phyloP scores from a whole-genome alignment of 2,329 filamentous ascomycete species.

The Cercospora beticola region DNA sequence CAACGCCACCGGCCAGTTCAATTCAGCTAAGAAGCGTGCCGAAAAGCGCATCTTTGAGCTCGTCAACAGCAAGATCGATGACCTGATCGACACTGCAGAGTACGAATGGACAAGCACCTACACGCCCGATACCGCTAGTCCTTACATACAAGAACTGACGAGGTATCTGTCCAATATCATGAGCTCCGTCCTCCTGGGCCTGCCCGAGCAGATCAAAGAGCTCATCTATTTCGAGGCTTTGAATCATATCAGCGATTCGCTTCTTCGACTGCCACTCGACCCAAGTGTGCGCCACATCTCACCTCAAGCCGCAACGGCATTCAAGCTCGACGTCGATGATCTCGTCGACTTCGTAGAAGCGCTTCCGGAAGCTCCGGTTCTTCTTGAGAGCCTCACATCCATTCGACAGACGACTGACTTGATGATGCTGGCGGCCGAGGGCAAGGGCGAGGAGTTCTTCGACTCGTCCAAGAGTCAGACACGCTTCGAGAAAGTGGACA shows the following conservation, averaged over 20 bases:
- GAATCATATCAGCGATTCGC: conserved; percentile 73
- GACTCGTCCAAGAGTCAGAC: conserved; percentile 86
- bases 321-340: conserved; percentile 80
- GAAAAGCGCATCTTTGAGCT: conserved; percentile 98
- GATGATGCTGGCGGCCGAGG: conserved; percentile 69
- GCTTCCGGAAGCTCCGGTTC: conserved; percentile 76
- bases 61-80: conserved; percentile 97
- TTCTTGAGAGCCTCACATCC: conserved; percentile 87
- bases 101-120: conserved; percentile 80
- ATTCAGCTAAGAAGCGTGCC: conserved; percentile 87
- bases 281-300: conserved; percentile 82
- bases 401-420: conserved; percentile 88
- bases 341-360: conserved; percentile 82
- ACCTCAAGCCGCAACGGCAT: conserved; percentile 74
- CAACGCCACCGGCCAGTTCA: conserved; percentile 81
- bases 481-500: conserved; percentile 91
- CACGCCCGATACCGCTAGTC: conserved; percentile 71
- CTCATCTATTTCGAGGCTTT: conserved; percentile 97
- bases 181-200: conserved; percentile 85
- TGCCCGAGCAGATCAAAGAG: conserved; percentile 96
- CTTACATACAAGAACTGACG: conserved; percentile 94
- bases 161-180: conserved; percentile 94
- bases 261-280: conserved; percentile 66
- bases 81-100: conserved; percentile 93
- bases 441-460: conserved; percentile 89